Evolutionary conservation across 768 basidiomycete genomes (phyloP), one percentile per base, ranked within the genome.

Genomic region (Porpolomopsis calyptriformis): DNA sequence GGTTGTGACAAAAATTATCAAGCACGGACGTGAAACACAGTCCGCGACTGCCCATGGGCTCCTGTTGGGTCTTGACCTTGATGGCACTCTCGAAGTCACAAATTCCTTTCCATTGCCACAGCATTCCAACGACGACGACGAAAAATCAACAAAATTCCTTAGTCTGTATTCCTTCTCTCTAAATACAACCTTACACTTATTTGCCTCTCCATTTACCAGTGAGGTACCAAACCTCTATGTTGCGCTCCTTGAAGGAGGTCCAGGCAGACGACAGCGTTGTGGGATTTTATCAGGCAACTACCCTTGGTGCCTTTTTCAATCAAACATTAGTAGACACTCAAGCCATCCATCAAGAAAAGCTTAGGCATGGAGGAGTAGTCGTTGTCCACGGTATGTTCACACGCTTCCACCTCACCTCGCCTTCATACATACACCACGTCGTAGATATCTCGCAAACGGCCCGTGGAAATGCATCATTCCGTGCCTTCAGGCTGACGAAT

Each of bases 1-100:
- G 92, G 90, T 89, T 44, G 82, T 93, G 47, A 78, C 86, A 45
- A 96, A 94, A 70, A 92, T 97, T 45, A 72, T 93, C 57, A 94
- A 96, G 66, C 93, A 96, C 60, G 78, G 86, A 35, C 77, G 82
- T 41, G 93, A 94, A 59, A 72, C 81, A 11, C 70, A 75, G 22
- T 77, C 81, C 7, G 67, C 78, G n/a, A 76, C 77, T 41, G 83
- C 84, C 22, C 79, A 88, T 59, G 93, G 93, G 48, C 72, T 93
- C 47, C 66, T 97, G 42, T 73, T 97, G 46, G 93, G 93, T 35
- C 76, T 97, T 46, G 93, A 97, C 67, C 69, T 97, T 27, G 90
- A 94, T 63, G 91, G 92, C 2, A 74, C 76, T 38, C 76, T 94
- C 43, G 91, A 96, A 68, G 77, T 96, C 50, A 88, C 87, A 50